Evolutionary conservation across 2,329 filamentous ascomycete species (phyloP), one percentile per base, ranked within the genome.

Genomic region (Aspergillus alliaceus): DNA sequence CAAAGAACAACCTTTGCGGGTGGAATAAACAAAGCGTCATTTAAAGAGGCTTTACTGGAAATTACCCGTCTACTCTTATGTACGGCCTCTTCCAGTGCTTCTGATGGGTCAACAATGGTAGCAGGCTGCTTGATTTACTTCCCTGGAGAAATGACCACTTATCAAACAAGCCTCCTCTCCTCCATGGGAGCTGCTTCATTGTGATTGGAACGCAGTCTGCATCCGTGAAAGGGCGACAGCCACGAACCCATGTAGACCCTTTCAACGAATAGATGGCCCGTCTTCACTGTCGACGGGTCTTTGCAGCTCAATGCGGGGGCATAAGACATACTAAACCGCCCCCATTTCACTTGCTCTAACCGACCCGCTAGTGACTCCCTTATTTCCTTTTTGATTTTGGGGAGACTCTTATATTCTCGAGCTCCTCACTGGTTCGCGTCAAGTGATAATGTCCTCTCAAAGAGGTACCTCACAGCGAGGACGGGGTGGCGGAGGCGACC

Each of bases 381-480:
- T 48, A 27, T 27, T 20, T 27, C 9, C 6, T 31, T 25, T 14
- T 15, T 15, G n/a, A 34, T 40, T n/a, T 34, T n/a, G n/a, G n/a
- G 31, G 32, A 20, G 22, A 15, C n/a, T 15, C 31, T 22, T 54
- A 20, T 6, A 18, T 35, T 42, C 55, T 25, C 54, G 20, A 22
- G 25, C 22, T 25, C 14, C 20, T 15, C 4, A 9, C 40, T 44
- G 15, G 14, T 48, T 34, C 15, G n/a, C 27, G 40, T 14, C 22
- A 39, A 24, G 15, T 27, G 24, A 53, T 20, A 44, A 66, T 66
- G 61, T 65, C 61, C 12, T 49, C 53, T 25, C 53, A 49, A 15
- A 57, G 62, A 55, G 62, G 60, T 53, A 44, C 51, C 44, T 54
- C 59, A 7, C 58, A 59, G 24, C 58, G 57, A 22, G 62, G 64